These are phyloP conservation scores for Rhododendron vialii DNA, from an alignment of 148 eudicot species.

Conservation along the genomic window DNA sequence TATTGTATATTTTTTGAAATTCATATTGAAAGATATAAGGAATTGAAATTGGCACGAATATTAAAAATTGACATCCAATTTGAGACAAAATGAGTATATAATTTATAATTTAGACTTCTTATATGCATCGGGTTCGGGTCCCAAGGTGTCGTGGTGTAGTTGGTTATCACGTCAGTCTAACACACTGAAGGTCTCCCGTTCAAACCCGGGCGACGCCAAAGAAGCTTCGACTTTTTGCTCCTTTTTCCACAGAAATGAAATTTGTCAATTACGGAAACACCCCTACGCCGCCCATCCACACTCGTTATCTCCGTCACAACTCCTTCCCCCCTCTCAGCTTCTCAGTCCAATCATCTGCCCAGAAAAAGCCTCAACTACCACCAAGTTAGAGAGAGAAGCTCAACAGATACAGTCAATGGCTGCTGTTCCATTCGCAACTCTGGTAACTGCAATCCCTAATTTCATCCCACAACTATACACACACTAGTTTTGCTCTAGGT, in stretches of 20 bases:
- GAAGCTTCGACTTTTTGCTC: too few relatives aligned
- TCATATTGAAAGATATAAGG: too few relatives aligned
- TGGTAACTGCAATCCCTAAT: conserved; percentile 28
- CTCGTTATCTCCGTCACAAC: conserved; percentile 9
- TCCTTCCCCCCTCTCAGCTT: not conserved
- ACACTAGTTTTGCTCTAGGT: not conserved
- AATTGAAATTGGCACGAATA: too few relatives aligned
- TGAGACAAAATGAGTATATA: too few relatives aligned
- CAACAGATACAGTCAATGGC: conserved; percentile 31
- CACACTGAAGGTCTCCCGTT: conserved; percentile 99
- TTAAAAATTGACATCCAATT: too few relatives aligned
- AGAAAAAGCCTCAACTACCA: not conserved
- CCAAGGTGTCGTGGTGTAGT: conserved; percentile 87
- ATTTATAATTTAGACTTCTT: too few relatives aligned
- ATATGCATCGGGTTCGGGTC: too few relatives aligned
- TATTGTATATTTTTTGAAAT: too few relatives aligned
- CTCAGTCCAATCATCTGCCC: not conserved
- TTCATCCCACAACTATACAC: not conserved
- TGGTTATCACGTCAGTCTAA: conserved; percentile 99
- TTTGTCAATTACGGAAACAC: not conserved
- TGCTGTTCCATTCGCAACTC: conserved; percentile 41
- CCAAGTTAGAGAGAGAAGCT: not conserved
- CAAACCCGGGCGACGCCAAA: conserved; percentile 86
- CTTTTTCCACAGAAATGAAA: not conserved
- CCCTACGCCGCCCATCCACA: not conserved